Base-by-base conservation (phyloP, 2,329 filamentous ascomycete species). In the Exophiala calicioides region DNA sequence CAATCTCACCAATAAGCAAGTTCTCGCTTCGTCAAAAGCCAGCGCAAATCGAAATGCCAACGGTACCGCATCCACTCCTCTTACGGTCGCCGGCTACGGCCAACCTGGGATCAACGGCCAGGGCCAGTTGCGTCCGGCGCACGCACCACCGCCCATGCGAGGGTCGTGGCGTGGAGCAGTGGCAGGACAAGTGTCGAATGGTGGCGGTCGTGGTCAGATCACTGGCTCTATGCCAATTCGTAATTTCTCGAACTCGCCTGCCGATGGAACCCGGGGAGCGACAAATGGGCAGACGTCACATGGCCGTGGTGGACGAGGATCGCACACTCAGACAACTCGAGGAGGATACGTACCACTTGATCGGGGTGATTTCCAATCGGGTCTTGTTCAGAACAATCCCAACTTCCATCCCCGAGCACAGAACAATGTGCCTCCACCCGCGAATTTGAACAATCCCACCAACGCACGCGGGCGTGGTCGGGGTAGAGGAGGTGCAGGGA, bases 1-100 rank as follows among this genome's bases (percentile, higher is more conserved):
- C 24, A 98, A 98, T 69, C 74, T 95, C 46, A 85, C 84, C 1
- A 77, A 90, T 62, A 85, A 80, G 59, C 93, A 98, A 70, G 79
- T 95, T 15, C 75, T 95, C 31, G 84, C 81, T 20, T 62, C 55
- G 37, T 70, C 70, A 18, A 67, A 69, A 36, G 71, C 71, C 29
- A 65, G 68, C 23, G 58, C 61, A 34, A 66, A 53, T 44, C 53
- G 60, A 46, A 51, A 55, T 7, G 50, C 65, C 30, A 79, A 49
- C 81, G 86, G 39, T 79, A 80, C 63, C 74, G 79, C 31, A 70
- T 73, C 41, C 62, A 74, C 61, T 9, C 74, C 79, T 1, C 71
- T 82, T 52, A 79, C 75, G 0, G 71, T 77, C 8, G 69, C 72
- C 27, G 74, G 73, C 10, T 82, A 77, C 67, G 82, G 81, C 16